Base-by-base conservation (phyloP, 2,329 filamentous ascomycete species). In the Botrytis deweyae region DNA sequence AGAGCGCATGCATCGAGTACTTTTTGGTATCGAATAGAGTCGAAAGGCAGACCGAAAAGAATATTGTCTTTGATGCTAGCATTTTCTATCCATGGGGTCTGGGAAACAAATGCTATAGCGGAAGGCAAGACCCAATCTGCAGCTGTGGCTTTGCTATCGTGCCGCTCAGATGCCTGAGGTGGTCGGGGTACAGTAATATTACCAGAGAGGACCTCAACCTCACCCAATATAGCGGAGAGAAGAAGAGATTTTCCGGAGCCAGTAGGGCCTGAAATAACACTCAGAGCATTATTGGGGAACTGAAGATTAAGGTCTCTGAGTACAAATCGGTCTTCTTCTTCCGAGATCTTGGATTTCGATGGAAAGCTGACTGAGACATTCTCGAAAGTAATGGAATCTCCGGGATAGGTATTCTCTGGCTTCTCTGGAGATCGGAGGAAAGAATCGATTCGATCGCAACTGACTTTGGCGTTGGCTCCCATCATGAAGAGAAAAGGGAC, bases 61-160 rank as follows among this genome's bases (percentile, higher is more conserved):
- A 95, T 91, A 77, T 95, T 96, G 65, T 93, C 89, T 73, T 87
- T 89, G 75, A 96, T 89, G 9, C 89, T 92, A 1, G 90, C 91
- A 78, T 94, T 95, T 80, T 95, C 92, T 65, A 95, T 92, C 93
- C 93, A 96, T 1, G 93, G 93, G 12, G 91, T 93, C 80, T 95
- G 92, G 1, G 91, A 88, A 49, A 94, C 91, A 78, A 90, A 95
- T 0, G 92, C 92, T 70, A 93, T 87, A 6, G 91, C 88, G 8
- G 86, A 86, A 20, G 89, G 86, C 14, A 93, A 84, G 58, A 92
- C 88, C 92, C 92, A 94, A 77, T 92, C 83, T 10, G 79, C 81
- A 55, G 79, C 81, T 38, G 82, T 90, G 5, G 91, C 92, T 76
- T 89, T 88, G 69, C 82, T 80, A 77, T 92, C 90, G 75, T 88